Evolutionary conservation across 208 protist species (phyloP).

Genomic region (Leishmania aethiopica): DNA sequence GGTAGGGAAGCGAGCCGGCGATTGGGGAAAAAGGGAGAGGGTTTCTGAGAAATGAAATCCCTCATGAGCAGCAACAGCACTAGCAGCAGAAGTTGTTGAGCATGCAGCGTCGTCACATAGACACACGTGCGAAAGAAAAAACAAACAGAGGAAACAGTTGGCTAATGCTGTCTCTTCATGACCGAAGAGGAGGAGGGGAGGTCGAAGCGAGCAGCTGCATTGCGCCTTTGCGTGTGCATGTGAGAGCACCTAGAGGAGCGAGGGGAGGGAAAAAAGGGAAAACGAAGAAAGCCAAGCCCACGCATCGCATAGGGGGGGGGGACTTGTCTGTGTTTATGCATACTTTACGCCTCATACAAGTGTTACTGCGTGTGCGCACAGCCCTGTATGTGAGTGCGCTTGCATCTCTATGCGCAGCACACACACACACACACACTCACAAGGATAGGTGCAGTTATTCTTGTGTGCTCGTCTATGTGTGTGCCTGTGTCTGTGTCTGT

Average conservation of each 20-base stretch:
- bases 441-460: background rate
- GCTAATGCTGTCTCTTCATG: background rate
- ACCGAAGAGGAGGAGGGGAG: background rate
- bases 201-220: background rate
- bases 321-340: background rate
- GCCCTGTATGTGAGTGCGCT: background rate
- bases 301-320: background rate
- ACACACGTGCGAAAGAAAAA: background rate
- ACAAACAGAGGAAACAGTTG: background rate
- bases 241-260: background rate
- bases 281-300: background rate
- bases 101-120: background rate
- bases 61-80: background rate
- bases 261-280: background rate
- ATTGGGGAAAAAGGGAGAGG: background rate
- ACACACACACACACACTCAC: background rate
- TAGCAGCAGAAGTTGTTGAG: background rate
- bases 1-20: background rate
- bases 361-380: background rate
- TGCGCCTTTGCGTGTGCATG: background rate
- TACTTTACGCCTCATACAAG: background rate
- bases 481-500: background rate
- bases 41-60: constrained; percentile 1
- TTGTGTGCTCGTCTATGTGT: background rate
- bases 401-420: background rate